Percentiles rank a stretch among this genome's conserved stretches.
These are phyloP conservation scores for Tricholoma flavovirens DNA, from an alignment of 768 basidiomycete species.

Conservation along the genomic window DNA sequence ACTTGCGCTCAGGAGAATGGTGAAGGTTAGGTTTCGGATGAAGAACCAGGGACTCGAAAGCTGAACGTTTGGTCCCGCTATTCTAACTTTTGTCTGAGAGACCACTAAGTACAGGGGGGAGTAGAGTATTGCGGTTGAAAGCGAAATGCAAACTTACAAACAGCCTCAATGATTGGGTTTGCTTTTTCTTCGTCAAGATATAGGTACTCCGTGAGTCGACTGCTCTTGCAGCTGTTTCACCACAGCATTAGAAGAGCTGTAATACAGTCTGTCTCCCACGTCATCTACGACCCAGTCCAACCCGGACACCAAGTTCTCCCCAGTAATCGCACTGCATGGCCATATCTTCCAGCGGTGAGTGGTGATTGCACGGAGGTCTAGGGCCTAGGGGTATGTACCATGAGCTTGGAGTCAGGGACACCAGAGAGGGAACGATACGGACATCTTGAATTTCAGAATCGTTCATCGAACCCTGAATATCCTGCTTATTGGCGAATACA, in stretches of 20 bases:
- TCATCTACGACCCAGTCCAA: constrained; percentile 91
- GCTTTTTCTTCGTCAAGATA: background rate
- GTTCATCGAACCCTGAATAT: constrained; percentile 82
- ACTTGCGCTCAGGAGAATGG: background rate
- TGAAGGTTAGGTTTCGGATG: constrained; percentile 4
- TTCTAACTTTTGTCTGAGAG: background rate
- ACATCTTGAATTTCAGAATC: constrained; percentile 80
- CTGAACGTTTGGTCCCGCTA: background rate
- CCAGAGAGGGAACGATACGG: constrained; percentile 26
- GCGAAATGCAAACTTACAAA: background rate
- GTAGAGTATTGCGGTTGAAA: background rate
- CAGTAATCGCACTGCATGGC: constrained; percentile 90
- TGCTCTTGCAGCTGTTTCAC: background rate
- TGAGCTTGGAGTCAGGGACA: constrained; percentile 8
- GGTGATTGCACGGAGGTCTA: constrained; percentile 74
- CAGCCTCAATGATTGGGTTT: background rate
- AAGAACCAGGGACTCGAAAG: constrained; percentile 1
- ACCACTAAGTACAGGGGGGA: background rate
- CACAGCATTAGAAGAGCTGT: constrained; percentile 42
- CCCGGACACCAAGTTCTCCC: constrained; percentile 76
- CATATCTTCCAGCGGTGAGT: constrained; percentile 89
- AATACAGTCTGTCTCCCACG: constrained; percentile 84
- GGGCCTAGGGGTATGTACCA: constrained; percentile 43
- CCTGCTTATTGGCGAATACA: constrained; percentile 97
- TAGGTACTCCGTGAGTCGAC: background rate